Percentiles rank a stretch among this genome's conserved stretches.
Conservation (phyloP, 352 stramenopile genomes). For the Phytophthora hibernalis region DNA sequence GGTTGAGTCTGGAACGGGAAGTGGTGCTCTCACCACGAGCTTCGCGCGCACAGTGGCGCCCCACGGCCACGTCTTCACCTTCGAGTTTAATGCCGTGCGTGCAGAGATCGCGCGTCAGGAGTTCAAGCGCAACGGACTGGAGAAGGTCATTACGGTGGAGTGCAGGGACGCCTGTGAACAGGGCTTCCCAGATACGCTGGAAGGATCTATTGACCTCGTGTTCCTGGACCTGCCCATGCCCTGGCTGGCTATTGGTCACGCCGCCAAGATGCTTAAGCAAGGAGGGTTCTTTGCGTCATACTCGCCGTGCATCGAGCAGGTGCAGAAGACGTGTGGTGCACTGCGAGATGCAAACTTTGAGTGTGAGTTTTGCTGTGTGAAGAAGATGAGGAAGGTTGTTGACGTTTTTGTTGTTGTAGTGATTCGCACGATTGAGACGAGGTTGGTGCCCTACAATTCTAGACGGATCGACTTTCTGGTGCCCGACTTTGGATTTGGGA, state of each 20-base stretch:
- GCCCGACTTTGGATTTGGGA: constrained; percentile 72
- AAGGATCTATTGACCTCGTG: constrained; percentile 91
- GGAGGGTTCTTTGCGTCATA: constrained; percentile 96
- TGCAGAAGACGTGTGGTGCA: constrained; percentile 90
- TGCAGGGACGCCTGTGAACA: constrained; percentile 97
- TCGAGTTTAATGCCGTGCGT: constrained; percentile 97
- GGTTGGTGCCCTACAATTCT: constrained; percentile 86
- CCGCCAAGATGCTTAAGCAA: constrained; percentile 92
- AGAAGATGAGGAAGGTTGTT: not conserved
- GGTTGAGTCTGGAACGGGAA: constrained; percentile 93
- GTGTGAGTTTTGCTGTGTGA: constrained; percentile 54
- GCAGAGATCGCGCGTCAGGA: constrained; percentile 93
- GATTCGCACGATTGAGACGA: constrained; percentile 93
- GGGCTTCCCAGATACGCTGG: constrained; percentile 71
- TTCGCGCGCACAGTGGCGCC: constrained; percentile 92
- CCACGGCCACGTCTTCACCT: constrained; percentile 95
- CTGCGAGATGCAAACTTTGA: constrained; percentile 85
- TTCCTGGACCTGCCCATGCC: constrained; percentile 99
- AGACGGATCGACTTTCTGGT: constrained; percentile 72
- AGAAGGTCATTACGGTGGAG: constrained; percentile 92
- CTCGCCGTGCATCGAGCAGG: constrained; percentile 99
- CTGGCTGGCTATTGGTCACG: constrained; percentile 96
- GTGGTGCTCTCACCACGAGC: constrained; percentile 93
- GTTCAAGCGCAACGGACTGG: constrained; percentile 93
- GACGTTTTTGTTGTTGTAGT: constrained; percentile 42